Evolutionary conservation across 2,329 filamentous ascomycete genomes (phyloP).

Genomic region (Rutstroemia sydowiana): DNA sequence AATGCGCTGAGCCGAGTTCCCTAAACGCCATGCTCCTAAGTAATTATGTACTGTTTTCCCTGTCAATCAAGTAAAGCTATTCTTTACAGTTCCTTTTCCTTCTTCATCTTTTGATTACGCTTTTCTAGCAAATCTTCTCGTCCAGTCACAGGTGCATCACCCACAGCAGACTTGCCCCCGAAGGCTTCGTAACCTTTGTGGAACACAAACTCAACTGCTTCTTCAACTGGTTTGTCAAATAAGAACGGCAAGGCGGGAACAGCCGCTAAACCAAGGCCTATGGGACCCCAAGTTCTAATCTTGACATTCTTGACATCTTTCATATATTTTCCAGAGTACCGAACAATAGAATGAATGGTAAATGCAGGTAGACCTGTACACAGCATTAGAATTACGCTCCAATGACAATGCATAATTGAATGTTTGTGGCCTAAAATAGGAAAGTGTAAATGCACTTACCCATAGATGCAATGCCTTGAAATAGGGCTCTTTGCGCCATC

Average conservation of each 20-base stretch:
- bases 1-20: slow-evolving; percentile 5
- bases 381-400: not conserved
- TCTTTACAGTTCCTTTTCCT: slow-evolving; percentile 19
- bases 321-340: slow-evolving; percentile 79
- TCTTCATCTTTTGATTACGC: slow-evolving; percentile 12
- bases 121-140: slow-evolving; percentile 39
- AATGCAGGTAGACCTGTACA: slow-evolving; percentile 18
- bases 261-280: slow-evolving; percentile 69
- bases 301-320: slow-evolving; percentile 71
- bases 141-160: slow-evolving; percentile 46
- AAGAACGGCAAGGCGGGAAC: slow-evolving; percentile 79
- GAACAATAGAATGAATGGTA: slow-evolving; percentile 59
- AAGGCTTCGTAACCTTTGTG: slow-evolving; percentile 70
- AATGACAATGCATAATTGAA: not conserved
- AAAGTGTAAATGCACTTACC: slow-evolving; percentile 67
- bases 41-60: not conserved
- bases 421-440: slow-evolving; percentile 32
- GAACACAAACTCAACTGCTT: slow-evolving; percentile 85
- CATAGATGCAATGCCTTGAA: slow-evolving; percentile 90
- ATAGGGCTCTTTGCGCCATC: slow-evolving; percentile 83
- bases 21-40: slow-evolving; percentile 10
- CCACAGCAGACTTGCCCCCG: slow-evolving; percentile 55
- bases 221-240: slow-evolving; percentile 89
- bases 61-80: not conserved
- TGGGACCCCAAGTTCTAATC: slow-evolving; percentile 79